Base-by-base conservation (phyloP, 306 rosid genomes). In the Quercus cerris region DNA sequence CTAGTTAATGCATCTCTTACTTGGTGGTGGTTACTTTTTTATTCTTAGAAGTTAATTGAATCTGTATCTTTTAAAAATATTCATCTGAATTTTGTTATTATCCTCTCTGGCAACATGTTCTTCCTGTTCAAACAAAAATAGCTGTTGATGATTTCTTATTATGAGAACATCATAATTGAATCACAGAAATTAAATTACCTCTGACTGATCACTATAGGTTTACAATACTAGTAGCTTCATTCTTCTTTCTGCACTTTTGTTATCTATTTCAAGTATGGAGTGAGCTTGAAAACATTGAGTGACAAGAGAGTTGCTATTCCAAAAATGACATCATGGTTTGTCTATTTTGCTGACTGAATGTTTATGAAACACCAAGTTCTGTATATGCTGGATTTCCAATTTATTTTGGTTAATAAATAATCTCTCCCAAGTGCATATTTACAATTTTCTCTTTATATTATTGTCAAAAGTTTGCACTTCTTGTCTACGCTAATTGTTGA, bases 331-430 rank as follows among this genome's bases (percentile, higher is more conserved):
- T 22, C 14, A n/a, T 22, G 5, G 5, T 58, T 20, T 10, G 12
- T 22, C 23, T 2, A 58, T 22, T 58, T 9, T 58, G 64, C 23
- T 22, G 30, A 58, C 30, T 58, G 13, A 58, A n/a, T 17, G 23
- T 23, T 62, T 27, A 62, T 62, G 20, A 62, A 62, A 62, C 18
- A 27, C n/a, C 14, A 13, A 62, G 69, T 33, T 62, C 56, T 28
- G 46, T 61, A 19, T 68, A 27, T 79, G 80, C 70, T 79, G 46
- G 67, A n/a, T 75, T 75, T 62, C 12, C 20, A 62, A 49, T 59
- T 18, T 15, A 59, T 70, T 38, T 58, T 78, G 28, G 20, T n/a
- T 56, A 5, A 70, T 66, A 33, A 22, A 51, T n/a, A 59, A 28
- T 18, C 20, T 54, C 71, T 74, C 44, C 30, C 57, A 56, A 62